Base-by-base conservation (phyloP, 495 filamentous ascomycete species). In the Evernia prunastri region DNA sequence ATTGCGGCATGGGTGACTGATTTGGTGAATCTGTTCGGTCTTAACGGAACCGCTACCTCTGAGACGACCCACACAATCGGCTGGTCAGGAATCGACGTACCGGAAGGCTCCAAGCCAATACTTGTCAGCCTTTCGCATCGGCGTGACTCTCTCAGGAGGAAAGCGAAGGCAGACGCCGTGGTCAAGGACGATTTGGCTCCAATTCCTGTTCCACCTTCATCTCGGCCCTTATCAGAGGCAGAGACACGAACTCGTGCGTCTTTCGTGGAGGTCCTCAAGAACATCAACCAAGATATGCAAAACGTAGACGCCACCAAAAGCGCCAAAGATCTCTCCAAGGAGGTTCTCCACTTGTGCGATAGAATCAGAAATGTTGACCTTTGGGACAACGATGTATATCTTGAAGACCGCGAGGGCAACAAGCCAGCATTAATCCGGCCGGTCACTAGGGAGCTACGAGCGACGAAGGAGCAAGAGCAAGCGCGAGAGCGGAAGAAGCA, bases 1-100 rank as follows among this genome's bases (percentile, higher is more conserved):
- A 78, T 89, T 58, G 91, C 88, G 0, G 79, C 81, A 25, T 98
- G 90, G 89, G 77, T 96, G 7, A 96, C 94, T 9, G 82, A 81
- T 42, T 87, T 98, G 56, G 86, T 93, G 45, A 87, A 84, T 60
- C 89, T 91, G 58, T 87, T 97, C 49, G 94, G 94, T 65, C 85
- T 98, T 1, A 90, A 97, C 69, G 80, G 78, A 27, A 67, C 70
- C 17, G 81, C 83, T n/a, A 76, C 80, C 39, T 81, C 84, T 9
- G 74, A 77, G 74, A 77, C 27, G 79, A 82, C 53, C 77, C 18
- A 80, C 18, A 80, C 85, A 25, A 86, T 96, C 43, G 93, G 92
- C 64, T 97, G 92, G 93, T 85, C 82, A n/a, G 85, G 86, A 33
- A 85, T 87, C 56, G 84, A 86, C 40, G 78, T 88, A 5, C 80